These are phyloP conservation scores for Sporopachydermia lactativora DNA, from an alignment of 805 yeast genomes.

Conservation along the genomic window DNA sequence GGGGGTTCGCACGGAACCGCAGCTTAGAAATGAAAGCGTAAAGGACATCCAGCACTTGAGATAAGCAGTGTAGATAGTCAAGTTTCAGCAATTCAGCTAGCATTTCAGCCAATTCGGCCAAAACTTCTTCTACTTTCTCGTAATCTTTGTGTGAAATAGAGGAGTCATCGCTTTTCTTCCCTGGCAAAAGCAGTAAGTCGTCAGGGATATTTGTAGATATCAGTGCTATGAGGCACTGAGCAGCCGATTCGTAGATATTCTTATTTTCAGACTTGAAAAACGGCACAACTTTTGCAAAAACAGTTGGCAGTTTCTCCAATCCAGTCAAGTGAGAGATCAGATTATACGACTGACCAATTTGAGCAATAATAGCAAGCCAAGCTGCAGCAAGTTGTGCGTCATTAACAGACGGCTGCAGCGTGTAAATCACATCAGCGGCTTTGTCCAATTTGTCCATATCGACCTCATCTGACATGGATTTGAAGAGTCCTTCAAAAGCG, in stretches of 20 bases:
- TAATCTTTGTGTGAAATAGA: conserved; percentile 31
- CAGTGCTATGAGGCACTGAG: conserved; percentile 78
- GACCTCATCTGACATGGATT: conserved; percentile 38
- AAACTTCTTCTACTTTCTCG: conserved; percentile 39
- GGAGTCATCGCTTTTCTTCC: conserved; percentile 16
- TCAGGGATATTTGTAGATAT: conserved; percentile 55
- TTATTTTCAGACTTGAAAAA: conserved; percentile 55
- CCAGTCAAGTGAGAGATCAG: conserved; percentile 37
- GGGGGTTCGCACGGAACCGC: conserved; percentile 55
- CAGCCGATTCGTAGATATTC: conserved; percentile 58
- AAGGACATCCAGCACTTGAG: conserved; percentile 56
- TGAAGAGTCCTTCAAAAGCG: conserved; percentile 72
- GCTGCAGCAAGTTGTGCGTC: conserved; percentile 84
- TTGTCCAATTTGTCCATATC: conserved; percentile 50
- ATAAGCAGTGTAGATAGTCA: conserved; percentile 62
- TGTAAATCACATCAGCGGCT: conserved; percentile 58
- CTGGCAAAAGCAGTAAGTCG: conserved; percentile 38
- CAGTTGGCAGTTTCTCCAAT: conserved; percentile 38
- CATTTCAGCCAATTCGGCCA: conserved; percentile 34
- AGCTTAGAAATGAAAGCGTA: conserved; percentile 49
- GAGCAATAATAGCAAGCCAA: conserved; percentile 91
- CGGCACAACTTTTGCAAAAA: conserved; percentile 41
- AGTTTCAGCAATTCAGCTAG: conserved; percentile 52
- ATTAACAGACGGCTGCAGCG: conserved; percentile 65
- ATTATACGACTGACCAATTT: conserved; percentile 49